Percentiles rank a stretch among this genome's conserved stretches.
phyloP scores from a whole-genome alignment of 371 early-diverging fungal genomes.

The Mortierella sp. region DNA sequence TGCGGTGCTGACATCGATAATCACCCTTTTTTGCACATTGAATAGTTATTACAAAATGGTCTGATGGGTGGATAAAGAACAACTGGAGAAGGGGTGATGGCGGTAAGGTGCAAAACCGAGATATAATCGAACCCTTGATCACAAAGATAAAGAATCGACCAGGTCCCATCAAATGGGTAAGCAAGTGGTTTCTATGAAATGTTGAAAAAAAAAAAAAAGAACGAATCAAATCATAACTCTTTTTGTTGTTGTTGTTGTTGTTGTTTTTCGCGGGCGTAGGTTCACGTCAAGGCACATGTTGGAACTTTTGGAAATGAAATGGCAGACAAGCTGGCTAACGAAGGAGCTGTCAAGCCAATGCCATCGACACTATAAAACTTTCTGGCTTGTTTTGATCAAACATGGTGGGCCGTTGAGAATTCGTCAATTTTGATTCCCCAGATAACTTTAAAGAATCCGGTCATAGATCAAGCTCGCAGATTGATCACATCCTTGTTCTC shows the following conservation, averaged over 20 bases:
- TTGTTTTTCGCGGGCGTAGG: slow-evolving; percentile 16
- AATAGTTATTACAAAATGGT: slow-evolving; percentile 75
- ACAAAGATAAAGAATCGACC: slow-evolving; percentile 56
- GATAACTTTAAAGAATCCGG: too few relatives aligned
- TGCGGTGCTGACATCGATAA: neutral
- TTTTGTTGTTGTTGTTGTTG: neutral
- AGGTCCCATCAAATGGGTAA: slow-evolving; percentile 65
- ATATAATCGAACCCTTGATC: slow-evolving; percentile 74
- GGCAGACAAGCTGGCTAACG: slow-evolving; percentile 78
- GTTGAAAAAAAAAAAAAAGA: neutral
- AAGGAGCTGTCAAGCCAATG: slow-evolving; percentile 62
- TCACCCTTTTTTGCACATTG: neutral
- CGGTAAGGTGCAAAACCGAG: slow-evolving; percentile 77
- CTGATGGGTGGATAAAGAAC: slow-evolving; percentile 73
- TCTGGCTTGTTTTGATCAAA: neutral
- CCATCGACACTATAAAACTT: neutral
- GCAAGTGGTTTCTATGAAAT: neutral
- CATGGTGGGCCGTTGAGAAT: too few relatives aligned
- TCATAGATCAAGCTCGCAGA: too few relatives aligned
- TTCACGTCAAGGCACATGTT: slow-evolving; percentile 74
- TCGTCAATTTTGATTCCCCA: too few relatives aligned
- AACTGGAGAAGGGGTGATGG: slow-evolving; percentile 71
- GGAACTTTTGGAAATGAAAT: slow-evolving; percentile 81
- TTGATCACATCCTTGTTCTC: neutral
- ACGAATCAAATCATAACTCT: neutral